Evolutionary conservation across 164 flowering plant species (phyloP), one percentile per base, ranked within the genome.

Genomic region (Aristolochia contorta): DNA sequence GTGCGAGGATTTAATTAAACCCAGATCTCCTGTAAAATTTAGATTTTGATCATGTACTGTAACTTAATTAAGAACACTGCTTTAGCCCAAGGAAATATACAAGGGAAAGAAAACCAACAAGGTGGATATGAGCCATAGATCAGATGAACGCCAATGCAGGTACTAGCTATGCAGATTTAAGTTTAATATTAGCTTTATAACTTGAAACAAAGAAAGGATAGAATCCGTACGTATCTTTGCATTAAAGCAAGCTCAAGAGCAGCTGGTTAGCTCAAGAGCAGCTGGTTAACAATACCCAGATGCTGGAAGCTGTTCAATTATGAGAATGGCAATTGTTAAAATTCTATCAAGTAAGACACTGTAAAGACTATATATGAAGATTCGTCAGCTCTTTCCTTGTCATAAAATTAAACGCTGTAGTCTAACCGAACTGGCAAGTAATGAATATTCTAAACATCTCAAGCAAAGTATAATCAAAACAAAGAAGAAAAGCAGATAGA

Each of bases 391-490:
- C 30, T 8, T 47, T 14, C 62, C 16, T 16, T 48, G 14, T 12
- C 5, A 20, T 6, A 51, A 52, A 30, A 32, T 1, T 16, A 32
- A 30, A 33, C 4, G 22, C 19, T 52, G 21, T 54, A 9, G 19
- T 15, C 12, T 52, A 50, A 51, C 23, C 56, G 57, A 50, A 20
- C 16, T 15, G 3, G 9, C 51, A 62, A 53, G 65, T 23, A 41
- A 41, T 43, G 65, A 53, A 62, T 54, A 62, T 62, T 62, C 57
- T 22, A 16, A 12, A 37, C 54, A 12, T 23, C 22, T 15, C 15
- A 32, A 53, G 50, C 25, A 20, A 62, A 54, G 23, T 21, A 56
- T 56, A 30, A 56, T 49, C 45, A 33, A 24, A 18, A 41, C 63
- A 50, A 55, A 51, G 18, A 62, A 56, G 19, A 48, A 37, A 63